A percentile compares a stretch with the other conserved stretches of the same genome.
Conservation (phyloP, 331 rosid species). For the Rhamnella rubrinervis region DNA sequence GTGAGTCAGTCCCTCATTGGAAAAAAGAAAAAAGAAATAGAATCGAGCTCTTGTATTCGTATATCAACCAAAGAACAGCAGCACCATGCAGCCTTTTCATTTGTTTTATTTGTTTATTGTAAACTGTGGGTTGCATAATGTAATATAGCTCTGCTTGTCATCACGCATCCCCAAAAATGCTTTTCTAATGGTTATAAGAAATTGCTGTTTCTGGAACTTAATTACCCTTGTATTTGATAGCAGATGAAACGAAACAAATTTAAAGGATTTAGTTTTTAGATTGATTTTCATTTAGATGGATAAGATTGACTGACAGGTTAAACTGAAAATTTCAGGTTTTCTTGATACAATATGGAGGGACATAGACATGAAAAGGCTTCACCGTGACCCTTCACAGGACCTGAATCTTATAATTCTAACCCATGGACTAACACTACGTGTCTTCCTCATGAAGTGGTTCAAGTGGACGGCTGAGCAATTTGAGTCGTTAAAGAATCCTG, state of each 20-base stretch:
- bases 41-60: too few relatives aligned
- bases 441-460: conserved; percentile 93
- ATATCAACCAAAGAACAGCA: too few relatives aligned
- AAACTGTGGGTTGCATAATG: too few relatives aligned
- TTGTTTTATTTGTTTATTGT: too few relatives aligned
- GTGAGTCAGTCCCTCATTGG: too few relatives aligned
- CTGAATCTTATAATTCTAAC: conserved; percentile 78
- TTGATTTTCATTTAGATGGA: not conserved
- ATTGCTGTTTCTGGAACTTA: not conserved
- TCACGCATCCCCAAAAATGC: too few relatives aligned
- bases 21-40: too few relatives aligned
- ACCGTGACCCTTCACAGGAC: conserved; percentile 59
- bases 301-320: not conserved
- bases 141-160: too few relatives aligned
- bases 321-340: conserved; percentile 55
- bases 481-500: conserved; percentile 67
- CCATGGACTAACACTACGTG: conserved; percentile 78
- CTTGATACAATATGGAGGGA: conserved; percentile 96
- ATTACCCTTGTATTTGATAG: not conserved
- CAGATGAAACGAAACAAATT: not conserved
- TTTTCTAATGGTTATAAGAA: too few relatives aligned
- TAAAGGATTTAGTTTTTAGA: not conserved
- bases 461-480: conserved; percentile 90
- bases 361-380: conserved; percentile 78
- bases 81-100: too few relatives aligned